Evolutionary conservation across 2,329 filamentous ascomycete genomes (phyloP), one percentile per base, ranked within the genome.

Genomic region (Arthroderma sp.): DNA sequence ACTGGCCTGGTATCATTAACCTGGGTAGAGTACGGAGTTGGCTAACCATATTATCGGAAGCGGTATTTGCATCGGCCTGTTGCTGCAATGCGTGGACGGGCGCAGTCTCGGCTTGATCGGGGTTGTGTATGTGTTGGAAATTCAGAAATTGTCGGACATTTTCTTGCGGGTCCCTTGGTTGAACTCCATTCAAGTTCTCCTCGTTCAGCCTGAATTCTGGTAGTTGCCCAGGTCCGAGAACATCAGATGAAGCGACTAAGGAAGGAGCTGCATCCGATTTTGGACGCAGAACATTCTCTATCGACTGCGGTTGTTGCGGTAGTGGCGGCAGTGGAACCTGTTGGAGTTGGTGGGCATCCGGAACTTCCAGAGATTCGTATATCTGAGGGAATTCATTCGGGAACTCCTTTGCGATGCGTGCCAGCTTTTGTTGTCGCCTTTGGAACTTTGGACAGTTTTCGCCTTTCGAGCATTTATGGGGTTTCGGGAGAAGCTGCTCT

Each of bases 81-180:
- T 53, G 47, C 29, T 55, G 55, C 15, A 46, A 45, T 7, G 46
- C 45, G 11, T 51, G 63, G 46, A 57, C 55, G 37, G 50, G 46
- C 3, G 83, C 81, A 5, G 81, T 81, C 6, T 76, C 76, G 5
- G 78, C 77, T n/a, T 83, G 74, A 43, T 81, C 75, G 49, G 50
- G 47, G 27, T 42, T 49, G 40, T 50, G 57, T 1, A 66, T 42
- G 61, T 83, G 81, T 61, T 96, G 89, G 60, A 94, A 88, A 57
- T 77, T 77, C 43, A 96, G 74, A 64, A 94, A 96, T 52, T 94
- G 85, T 57, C 85, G 81, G 32, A 96, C 86, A 54, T 89, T 94
- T 65, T 95, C 88, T 61, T 93, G 88, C 4, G 88, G 84, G 57
- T 95, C 87, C 43, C 83, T 75, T 11, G 72, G 70, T 57, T 83